Evolutionary conservation across 305 asterid genomes (phyloP), one percentile per base, ranked within the genome.

Genomic region (Salvia sclarea): DNA sequence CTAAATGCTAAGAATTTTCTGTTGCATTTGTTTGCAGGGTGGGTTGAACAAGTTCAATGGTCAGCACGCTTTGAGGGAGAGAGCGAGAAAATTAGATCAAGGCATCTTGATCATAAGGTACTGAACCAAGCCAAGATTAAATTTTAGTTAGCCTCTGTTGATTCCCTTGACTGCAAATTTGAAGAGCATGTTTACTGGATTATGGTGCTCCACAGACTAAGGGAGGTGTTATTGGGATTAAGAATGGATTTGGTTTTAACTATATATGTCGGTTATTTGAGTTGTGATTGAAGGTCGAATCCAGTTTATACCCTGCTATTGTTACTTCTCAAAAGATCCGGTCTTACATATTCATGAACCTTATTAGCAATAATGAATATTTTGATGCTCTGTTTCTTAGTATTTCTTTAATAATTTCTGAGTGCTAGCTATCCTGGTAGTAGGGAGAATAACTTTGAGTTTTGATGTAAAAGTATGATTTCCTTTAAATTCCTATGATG

Each of bases 101-200:
- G 97, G 98, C 81, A 91, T 93, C 83, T 83, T 91, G 83, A 81
- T 88, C 18, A 90, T 93, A 83, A 91, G 98, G 98, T 93, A 90
- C 68, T 47, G 10, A 63, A n/a, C 43, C 38, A 22, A 41, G 14
- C 11, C 16, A 10, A 10, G 69, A 33, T 37, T 28, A 13, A 17
- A 28, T 18, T 16, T 45, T 68, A 35, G 64, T 33, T 45, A 47
- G 2, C 25, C 2, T 33, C 8, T 17, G 17, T 59, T 13, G 7
- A n/a, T 40, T 72, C 52, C 40, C 56, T 37, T 54, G 10, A 53
- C 12, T 40, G 31, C 66, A 18, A 20, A 18, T 3, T n/a, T 54
- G 22, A 57, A 44, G 56, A 61, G 35, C 54, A 47, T 48, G 22
- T 25, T 38, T 30, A 14, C 33, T 70, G 56, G 22, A 5, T n/a